Percentiles rank a stretch among this genome's conserved stretches.
These are phyloP conservation scores for Stagonosporopsis tanaceti DNA, from an alignment of 2,329 filamentous ascomycete genomes.

Conservation along the genomic window DNA sequence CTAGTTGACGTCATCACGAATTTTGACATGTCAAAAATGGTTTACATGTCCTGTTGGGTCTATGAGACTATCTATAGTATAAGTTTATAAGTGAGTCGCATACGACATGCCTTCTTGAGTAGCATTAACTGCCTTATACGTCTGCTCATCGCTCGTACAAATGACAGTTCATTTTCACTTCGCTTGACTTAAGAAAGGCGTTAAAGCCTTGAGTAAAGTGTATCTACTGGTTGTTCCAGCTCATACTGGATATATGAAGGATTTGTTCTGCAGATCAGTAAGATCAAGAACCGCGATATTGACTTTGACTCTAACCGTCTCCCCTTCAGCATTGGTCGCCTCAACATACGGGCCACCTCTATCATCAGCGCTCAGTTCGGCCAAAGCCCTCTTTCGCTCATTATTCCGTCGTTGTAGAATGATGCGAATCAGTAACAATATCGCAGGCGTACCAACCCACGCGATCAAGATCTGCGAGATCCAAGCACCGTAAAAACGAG, in stretches of 20 bases:
- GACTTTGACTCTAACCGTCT: conserved; percentile 1
- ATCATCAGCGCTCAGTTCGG: background rate
- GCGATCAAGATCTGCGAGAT: conserved; percentile 2
- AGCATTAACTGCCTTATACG: no score
- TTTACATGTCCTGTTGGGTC: no score
- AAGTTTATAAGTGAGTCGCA: no score
- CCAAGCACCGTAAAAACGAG: conserved; percentile 3
- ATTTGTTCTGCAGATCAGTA: conserved; percentile 6
- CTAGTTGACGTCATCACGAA: no score
- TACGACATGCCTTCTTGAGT: no score
- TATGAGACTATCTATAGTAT: no score
- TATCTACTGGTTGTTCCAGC: no score
- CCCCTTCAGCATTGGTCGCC: background rate
- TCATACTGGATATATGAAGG: conserved; percentile 3
- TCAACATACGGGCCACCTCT: background rate
- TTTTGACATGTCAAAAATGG: no score
- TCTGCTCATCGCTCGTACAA: no score
- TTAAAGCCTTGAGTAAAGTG: no score
- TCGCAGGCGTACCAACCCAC: conserved; percentile 3
- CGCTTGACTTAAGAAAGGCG: no score
- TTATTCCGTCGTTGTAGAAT: background rate
- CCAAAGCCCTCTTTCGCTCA: background rate
- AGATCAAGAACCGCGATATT: conserved; percentile 3
- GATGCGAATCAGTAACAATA: background rate
- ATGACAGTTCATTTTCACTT: no score